These are phyloP conservation scores for Rhododendron williamsianum DNA, from an alignment of 148 eudicot genomes.

Conservation along the genomic window DNA sequence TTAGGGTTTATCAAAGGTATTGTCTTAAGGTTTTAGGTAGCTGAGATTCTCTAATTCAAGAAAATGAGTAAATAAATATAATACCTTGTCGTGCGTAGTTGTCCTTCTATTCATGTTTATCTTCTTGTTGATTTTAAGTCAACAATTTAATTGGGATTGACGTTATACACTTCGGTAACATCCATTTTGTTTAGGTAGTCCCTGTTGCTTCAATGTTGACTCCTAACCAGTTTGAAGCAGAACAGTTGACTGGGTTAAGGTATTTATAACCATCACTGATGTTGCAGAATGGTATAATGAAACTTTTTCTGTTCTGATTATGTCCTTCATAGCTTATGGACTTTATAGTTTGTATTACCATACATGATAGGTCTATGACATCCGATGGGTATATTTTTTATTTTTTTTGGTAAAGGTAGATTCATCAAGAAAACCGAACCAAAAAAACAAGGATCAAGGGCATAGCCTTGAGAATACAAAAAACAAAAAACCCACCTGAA, in stretches of 20 bases:
- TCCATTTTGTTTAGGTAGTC: conserved; percentile 53
- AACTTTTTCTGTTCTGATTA: not conserved
- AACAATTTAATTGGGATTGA: conserved; percentile 4
- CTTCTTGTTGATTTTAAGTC: not conserved
- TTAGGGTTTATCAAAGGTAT: not conserved
- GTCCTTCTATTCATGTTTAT: not conserved
- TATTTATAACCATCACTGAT: conserved; percentile 20
- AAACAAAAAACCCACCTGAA: not conserved
- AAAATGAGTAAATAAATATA: not conserved
- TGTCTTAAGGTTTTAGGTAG: not conserved
- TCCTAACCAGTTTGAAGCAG: conserved; percentile 99
- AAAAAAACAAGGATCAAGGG: not conserved
- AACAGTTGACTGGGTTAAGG: conserved; percentile 80
- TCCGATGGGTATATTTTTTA: not conserved
- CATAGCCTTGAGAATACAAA: not conserved
- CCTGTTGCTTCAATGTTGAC: conserved; percentile 99
- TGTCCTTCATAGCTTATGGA: not conserved
- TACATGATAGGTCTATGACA: not conserved
- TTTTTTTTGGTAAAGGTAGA: not conserved
- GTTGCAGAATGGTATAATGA: not conserved
- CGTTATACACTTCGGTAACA: conserved; percentile 15
- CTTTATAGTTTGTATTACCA: not conserved
- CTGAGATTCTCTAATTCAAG: not conserved
- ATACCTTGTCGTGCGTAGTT: not conserved
- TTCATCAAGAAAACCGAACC: not conserved